These are phyloP conservation scores for Nephelium lappaceum DNA, from an alignment of 345 rosid genomes.

Conservation along the genomic window DNA sequence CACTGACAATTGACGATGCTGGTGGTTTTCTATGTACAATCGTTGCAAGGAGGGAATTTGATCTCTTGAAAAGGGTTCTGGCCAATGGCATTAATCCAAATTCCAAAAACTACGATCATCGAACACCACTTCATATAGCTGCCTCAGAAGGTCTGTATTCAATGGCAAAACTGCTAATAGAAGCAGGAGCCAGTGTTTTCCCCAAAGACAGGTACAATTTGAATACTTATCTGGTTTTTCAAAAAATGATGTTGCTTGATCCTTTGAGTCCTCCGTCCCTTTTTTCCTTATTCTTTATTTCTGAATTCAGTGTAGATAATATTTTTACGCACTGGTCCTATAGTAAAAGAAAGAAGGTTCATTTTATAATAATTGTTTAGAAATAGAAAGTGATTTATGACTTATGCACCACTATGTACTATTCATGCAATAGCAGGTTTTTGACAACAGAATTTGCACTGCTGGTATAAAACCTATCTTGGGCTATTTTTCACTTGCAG, in stretches of 20 bases:
- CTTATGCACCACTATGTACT: neutral
- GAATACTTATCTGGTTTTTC: too few relatives aligned
- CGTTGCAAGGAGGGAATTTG: slow-evolving; percentile 61
- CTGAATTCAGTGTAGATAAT: too few relatives aligned
- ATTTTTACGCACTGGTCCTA: too few relatives aligned
- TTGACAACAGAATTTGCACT: neutral
- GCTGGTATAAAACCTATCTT: neutral
- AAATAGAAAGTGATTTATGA: too few relatives aligned
- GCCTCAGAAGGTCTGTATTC: slow-evolving; percentile 64
- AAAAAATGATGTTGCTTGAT: neutral
- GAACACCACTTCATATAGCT: slow-evolving; percentile 87
- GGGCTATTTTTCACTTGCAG: slow-evolving; percentile 31
- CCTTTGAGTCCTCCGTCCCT: too few relatives aligned
- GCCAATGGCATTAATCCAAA: slow-evolving; percentile 66
- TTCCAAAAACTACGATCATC: slow-evolving; percentile 65
- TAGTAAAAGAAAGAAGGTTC: too few relatives aligned
- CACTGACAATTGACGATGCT: slow-evolving; percentile 53
- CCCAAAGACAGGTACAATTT: slow-evolving; percentile 70
- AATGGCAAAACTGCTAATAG: slow-evolving; percentile 51
- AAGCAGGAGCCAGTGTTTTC: slow-evolving; percentile 72
- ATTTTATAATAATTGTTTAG: too few relatives aligned
- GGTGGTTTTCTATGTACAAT: slow-evolving; percentile 66
- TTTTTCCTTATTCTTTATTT: too few relatives aligned
- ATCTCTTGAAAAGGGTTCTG: slow-evolving; percentile 61
- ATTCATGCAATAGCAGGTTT: neutral